Evolutionary conservation across 768 basidiomycete genomes (phyloP).

Genomic region (Lentinula edodes): DNA sequence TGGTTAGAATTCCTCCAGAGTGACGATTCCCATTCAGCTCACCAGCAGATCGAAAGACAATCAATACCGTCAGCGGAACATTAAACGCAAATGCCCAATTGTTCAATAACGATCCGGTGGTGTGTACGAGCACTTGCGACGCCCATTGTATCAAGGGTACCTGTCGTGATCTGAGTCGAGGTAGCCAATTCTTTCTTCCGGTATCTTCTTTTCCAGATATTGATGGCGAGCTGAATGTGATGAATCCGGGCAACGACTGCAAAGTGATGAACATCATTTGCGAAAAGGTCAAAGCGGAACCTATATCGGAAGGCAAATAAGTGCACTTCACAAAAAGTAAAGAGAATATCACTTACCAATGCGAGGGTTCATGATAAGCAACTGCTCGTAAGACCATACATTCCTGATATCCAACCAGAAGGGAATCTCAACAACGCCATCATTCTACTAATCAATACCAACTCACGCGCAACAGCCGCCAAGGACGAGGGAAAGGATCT

Average conservation of each 20-base stretch:
- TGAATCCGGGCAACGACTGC: slow-evolving; percentile 60
- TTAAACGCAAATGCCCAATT: slow-evolving; percentile 77
- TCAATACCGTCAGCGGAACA: slow-evolving; percentile 73
- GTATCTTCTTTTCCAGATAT: neutral
- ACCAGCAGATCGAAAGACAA: slow-evolving; percentile 85
- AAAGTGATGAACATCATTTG: slow-evolving; percentile 77
- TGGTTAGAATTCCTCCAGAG: neutral
- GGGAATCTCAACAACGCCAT: neutral
- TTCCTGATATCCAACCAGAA: slow-evolving; percentile 39
- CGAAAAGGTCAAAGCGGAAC: slow-evolving; percentile 77
- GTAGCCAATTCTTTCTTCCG: slow-evolving; percentile 20
- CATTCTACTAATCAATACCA: slow-evolving; percentile 6
- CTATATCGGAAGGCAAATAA: slow-evolving; percentile 25
- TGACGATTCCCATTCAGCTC: slow-evolving; percentile 9
- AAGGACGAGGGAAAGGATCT: slow-evolving; percentile 59
- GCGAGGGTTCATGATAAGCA: slow-evolving; percentile 62
- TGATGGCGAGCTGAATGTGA: slow-evolving; percentile 26
- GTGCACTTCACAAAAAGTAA: neutral
- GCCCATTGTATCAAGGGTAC: slow-evolving; percentile 69
- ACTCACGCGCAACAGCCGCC: slow-evolving; percentile 82
- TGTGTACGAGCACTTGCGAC: slow-evolving; percentile 64
- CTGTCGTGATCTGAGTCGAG: slow-evolving; percentile 56
- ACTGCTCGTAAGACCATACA: slow-evolving; percentile 71
- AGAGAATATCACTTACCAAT: slow-evolving; percentile 45
- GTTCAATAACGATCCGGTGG: slow-evolving; percentile 65